Evolutionary conservation across 2,329 filamentous ascomycete species (phyloP).

Genomic region (Colletotrichum sp.): DNA sequence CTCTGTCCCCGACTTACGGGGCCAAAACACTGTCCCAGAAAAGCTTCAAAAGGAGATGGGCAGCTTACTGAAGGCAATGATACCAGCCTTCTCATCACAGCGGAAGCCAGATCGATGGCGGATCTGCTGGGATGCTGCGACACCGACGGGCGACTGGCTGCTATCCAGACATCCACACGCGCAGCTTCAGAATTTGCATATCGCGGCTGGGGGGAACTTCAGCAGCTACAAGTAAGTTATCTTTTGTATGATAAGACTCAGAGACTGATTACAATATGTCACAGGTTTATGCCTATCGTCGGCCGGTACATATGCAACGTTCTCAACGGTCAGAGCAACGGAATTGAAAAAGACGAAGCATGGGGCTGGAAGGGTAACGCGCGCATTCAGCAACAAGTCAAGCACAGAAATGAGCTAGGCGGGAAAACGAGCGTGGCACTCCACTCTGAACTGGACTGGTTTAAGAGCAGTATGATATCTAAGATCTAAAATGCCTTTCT

Average conservation of each 20-base stretch:
- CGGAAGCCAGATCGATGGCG: background rate
- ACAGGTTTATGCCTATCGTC: background rate
- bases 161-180: background rate
- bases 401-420: background rate
- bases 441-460: background rate
- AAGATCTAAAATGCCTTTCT: background rate
- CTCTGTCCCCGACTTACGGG: background rate
- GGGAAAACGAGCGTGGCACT: background rate
- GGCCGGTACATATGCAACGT: background rate
- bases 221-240: slow-evolving; percentile 3
- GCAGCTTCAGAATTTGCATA: background rate
- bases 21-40: background rate
- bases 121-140: slow-evolving; percentile 4
- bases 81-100: background rate
- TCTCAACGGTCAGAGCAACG: background rate
- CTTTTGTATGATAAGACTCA: too few relatives aligned
- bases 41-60: background rate
- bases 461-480: background rate
- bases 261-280: background rate
- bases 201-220: slow-evolving; percentile 4
- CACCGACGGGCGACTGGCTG: slow-evolving; percentile 4
- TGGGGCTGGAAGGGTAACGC: background rate
- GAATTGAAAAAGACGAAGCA: background rate
- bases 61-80: background rate
- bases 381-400: background rate